These are phyloP conservation scores for Echinochloa phyllopogon DNA, from an alignment of 176 grass and related monocot species.

Conservation along the genomic window DNA sequence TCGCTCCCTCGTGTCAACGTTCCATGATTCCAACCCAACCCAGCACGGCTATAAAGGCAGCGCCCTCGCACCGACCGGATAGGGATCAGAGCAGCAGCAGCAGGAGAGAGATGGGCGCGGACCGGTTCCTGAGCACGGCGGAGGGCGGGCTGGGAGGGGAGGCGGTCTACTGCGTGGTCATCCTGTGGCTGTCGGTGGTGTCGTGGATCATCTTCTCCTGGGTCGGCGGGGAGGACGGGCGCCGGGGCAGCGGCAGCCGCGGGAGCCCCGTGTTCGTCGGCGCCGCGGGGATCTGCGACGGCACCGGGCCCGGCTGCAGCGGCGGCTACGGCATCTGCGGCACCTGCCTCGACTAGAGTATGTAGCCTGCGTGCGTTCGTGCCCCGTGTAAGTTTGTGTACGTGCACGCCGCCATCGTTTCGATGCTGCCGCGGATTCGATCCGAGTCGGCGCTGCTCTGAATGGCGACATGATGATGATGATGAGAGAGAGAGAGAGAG, in stretches of 20 bases:
- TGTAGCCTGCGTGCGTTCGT: too few species aligned
- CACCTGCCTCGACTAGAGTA: constrained; percentile 50
- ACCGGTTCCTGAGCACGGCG: constrained; percentile 39
- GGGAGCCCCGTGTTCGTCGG: constrained; percentile 56
- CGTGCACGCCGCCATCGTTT: background rate
- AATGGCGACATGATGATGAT: background rate
- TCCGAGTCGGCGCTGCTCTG: background rate
- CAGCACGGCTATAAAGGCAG: constrained; percentile 28
- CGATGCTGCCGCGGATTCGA: background rate
- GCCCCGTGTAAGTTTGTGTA: background rate
- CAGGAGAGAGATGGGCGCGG: constrained; percentile 16
- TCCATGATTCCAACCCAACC: background rate
- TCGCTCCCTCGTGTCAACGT: too few species aligned
- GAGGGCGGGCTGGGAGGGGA: constrained; percentile 62
- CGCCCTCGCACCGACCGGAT: background rate
- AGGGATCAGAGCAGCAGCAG: background rate
- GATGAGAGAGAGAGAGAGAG: too few species aligned
- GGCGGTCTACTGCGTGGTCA: constrained; percentile 76
- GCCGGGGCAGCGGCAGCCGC: constrained; percentile 7
- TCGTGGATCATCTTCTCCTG: constrained; percentile 86
- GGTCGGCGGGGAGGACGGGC: constrained; percentile 1
- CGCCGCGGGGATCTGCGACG: constrained; percentile 63
- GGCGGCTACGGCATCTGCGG: constrained; percentile 55
- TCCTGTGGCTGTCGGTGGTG: constrained; percentile 79
- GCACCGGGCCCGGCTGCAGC: constrained; percentile 53